Evolutionary conservation across 2,329 filamentous ascomycete species (phyloP), one percentile per base, ranked within the genome.

Genomic region (Pseudopithomyces chartarum): DNA sequence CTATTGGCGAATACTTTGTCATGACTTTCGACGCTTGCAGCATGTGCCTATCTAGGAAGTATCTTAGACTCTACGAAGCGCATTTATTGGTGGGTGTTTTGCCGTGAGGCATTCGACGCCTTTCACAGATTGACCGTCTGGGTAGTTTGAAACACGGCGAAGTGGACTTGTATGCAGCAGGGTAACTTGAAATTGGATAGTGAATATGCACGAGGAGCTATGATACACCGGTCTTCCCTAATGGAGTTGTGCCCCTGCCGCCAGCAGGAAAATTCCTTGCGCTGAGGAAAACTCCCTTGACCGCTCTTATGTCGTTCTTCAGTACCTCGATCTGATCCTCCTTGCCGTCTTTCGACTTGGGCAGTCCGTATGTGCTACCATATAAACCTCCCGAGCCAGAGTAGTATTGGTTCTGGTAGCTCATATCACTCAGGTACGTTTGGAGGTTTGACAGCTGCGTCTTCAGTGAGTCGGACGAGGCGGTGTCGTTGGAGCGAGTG

Each of bases 201-300:
- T 29, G 4, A 29, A 29, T 29, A 5, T 29, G 26, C 26, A 29
- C 4, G 8, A 29, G 34, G 15, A 36, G 34, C 5, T 13, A 36
- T 40, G 36, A 44, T 40, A 68, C 33, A 52, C 61, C 10, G 26
- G 60, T 61, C n/a, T 60, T 61, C 46, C 65, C 62, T 17, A 62
- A 59, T 15, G 68, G 61, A 52, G 68, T 63, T 1, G 64, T 11
- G 45, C 47, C 63, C 52, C 62, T 64, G 1, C 70, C 67, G 8
- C 70, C 71, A 47, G 65, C 65, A 3, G 73, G 89, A 63, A 94
- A 94, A 66, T 86, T 90, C 67, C 89, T 85, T 4, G 90, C 85
- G 67, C 87, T 91, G 54, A 96, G 75, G 63, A 95, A 78, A 11
- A 91, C 85, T 1, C 91, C 91, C 79, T 96, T 96, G 40, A 95